A percentile compares a stretch with the other conserved stretches of the same genome.
Evolutionary conservation across 306 rosid species (phyloP).

Genomic region (Dryas drummondii): DNA sequence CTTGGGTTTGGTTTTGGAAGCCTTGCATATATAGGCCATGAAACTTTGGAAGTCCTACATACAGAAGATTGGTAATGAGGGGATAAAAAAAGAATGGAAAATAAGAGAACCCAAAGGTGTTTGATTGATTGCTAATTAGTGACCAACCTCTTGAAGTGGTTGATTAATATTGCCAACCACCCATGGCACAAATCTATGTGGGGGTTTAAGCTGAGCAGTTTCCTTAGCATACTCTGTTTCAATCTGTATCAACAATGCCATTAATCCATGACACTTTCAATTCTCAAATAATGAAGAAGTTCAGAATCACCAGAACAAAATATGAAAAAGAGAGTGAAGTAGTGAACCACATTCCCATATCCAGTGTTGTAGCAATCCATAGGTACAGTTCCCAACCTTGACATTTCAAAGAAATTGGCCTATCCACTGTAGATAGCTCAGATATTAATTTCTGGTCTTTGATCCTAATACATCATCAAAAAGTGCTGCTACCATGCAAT

Average conservation of each 20-base stretch:
- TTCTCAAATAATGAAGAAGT: neutral
- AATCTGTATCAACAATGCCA: slow-evolving; percentile 38
- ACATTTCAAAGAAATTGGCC: slow-evolving; percentile 60
- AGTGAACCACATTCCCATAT: slow-evolving; percentile 50
- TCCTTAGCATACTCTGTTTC: slow-evolving; percentile 56
- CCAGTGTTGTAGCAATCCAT: slow-evolving; percentile 71
- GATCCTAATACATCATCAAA: neutral
- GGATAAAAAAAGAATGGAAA: slow-evolving; percentile 8
- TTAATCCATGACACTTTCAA: neutral
- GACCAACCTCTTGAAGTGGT: slow-evolving; percentile 68
- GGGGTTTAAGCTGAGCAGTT: slow-evolving; percentile 64
- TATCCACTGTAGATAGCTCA: slow-evolving; percentile 32
- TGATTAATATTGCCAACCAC: slow-evolving; percentile 58
- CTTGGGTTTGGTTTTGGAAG: slow-evolving; percentile 50
- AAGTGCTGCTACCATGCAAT: neutral
- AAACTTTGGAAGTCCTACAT: slow-evolving; percentile 56
- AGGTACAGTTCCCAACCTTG: slow-evolving; percentile 51
- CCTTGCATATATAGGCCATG: slow-evolving; percentile 56
- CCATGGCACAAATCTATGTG: slow-evolving; percentile 82
- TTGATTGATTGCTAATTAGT: neutral
- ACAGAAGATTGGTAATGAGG: slow-evolving; percentile 10
- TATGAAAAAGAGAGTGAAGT: slow-evolving; percentile 8
- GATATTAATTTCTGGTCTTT: too few relatives aligned
- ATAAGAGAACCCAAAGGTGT: neutral
- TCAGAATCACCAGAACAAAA: neutral